These are phyloP conservation scores for Penicillium sp. DNA, from an alignment of 2,329 filamentous ascomycete species.

Conservation along the genomic window DNA sequence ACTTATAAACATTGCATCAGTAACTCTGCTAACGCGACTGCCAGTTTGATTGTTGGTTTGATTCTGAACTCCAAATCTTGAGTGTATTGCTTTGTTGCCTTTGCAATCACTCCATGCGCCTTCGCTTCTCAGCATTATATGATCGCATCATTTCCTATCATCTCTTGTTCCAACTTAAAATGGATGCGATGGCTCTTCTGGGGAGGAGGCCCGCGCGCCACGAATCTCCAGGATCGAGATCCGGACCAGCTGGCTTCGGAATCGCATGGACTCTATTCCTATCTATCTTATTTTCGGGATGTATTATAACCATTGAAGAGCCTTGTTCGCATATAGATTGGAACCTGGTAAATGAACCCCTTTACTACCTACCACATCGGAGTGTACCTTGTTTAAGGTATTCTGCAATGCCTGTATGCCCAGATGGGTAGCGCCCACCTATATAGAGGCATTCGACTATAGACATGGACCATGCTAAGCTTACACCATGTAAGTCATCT, in stretches of 20 bases:
- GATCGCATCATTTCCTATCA: not conserved
- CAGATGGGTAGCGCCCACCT: not conserved
- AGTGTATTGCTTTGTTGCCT: constrained; percentile 2
- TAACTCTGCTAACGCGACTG: constrained; percentile 19
- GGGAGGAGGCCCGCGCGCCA: constrained; percentile 5
- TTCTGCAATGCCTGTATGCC: too few species aligned
- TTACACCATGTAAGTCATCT: not conserved
- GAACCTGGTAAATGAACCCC: constrained; percentile 1
- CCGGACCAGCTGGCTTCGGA: constrained; percentile 11
- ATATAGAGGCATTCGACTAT: not conserved
- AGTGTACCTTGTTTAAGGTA: not conserved
- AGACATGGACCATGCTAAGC: not conserved
- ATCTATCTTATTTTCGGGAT: constrained; percentile 10
- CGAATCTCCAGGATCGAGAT: constrained; percentile 13
- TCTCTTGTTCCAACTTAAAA: not conserved
- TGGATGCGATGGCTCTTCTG: not conserved
- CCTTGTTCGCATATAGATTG: constrained; percentile 19
- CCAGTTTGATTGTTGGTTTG: constrained; percentile 84
- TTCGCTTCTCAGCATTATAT: constrained; percentile 2
- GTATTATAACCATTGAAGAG: constrained; percentile 18
- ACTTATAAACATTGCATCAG: not conserved
- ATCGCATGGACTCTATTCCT: constrained; percentile 6
- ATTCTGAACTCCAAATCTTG: constrained; percentile 80
- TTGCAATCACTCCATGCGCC: not conserved
- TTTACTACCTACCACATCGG: not conserved